These are phyloP conservation scores for Calonectria crousiana DNA, from an alignment of 2,329 filamentous ascomycete genomes.

Conservation along the genomic window DNA sequence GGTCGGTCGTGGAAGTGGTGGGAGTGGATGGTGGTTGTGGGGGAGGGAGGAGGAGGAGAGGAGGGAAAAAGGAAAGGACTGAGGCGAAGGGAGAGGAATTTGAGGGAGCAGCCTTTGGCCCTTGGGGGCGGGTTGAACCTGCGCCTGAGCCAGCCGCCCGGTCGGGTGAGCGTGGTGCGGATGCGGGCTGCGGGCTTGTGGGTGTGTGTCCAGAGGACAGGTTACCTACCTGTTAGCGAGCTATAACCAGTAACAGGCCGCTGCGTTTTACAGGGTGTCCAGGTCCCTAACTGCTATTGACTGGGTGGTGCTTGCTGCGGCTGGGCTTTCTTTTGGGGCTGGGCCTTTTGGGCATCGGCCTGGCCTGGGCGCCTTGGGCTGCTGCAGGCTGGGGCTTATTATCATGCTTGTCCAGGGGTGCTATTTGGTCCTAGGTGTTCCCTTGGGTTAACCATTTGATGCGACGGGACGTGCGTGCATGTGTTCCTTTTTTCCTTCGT, in stretches of 20 bases:
- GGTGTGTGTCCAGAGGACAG: constrained; percentile 1
- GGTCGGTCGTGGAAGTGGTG: constrained; percentile 20
- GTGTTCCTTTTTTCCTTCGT: background rate
- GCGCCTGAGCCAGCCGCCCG: constrained; percentile 19
- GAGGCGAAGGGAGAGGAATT: constrained; percentile 38
- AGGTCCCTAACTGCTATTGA: constrained; percentile 6
- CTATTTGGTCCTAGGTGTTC: background rate
- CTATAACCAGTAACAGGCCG: background rate
- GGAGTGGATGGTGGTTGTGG: constrained; percentile 33
- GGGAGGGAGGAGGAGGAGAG: constrained; percentile 33
- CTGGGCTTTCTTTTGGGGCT: constrained; percentile 18
- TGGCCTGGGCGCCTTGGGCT: constrained; percentile 20
- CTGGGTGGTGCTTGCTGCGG: constrained; percentile 1
- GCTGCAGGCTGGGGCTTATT: constrained; percentile 4
- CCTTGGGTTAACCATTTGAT: background rate
- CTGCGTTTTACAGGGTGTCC: constrained; percentile 10
- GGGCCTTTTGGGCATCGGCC: constrained; percentile 15
- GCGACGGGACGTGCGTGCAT: background rate
- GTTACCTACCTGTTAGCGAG: background rate
- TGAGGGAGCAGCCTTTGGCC: constrained; percentile 25
- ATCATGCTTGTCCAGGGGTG: constrained; percentile 2
- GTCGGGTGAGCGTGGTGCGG: constrained; percentile 19
- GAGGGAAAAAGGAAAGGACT: constrained; percentile 33
- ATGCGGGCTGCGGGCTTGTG: constrained; percentile 17
- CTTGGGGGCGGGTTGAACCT: constrained; percentile 6